phyloP scores from a whole-genome alignment of 2,329 filamentous ascomycete species.

The Pyrenophora teres region DNA sequence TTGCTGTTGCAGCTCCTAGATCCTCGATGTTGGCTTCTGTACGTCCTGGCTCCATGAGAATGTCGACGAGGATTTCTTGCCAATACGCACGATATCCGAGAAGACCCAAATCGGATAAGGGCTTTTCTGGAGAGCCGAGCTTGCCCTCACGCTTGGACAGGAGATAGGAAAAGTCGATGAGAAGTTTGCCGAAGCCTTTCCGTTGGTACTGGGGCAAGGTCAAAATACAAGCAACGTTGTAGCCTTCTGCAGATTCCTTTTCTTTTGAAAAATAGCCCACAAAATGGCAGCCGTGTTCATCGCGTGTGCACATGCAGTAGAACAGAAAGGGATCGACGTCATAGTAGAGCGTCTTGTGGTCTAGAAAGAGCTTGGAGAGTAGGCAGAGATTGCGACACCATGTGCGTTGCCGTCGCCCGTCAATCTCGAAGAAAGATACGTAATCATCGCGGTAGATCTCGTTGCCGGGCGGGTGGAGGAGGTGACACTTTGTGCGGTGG shows the following conservation, averaged over 20 bases:
- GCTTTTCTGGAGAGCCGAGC: conserved; percentile 94
- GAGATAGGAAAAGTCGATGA: conserved; percentile 98
- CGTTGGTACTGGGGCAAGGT: conserved; percentile 96
- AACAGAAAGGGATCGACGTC: conserved; percentile 99
- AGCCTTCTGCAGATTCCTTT: conserved; percentile 94
- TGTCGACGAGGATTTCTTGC: conserved; percentile 90
- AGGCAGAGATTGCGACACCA: conserved; percentile 97
- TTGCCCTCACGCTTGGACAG: conserved; percentile 94
- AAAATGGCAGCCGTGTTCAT: conserved; percentile 88
- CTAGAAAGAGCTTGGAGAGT: conserved; percentile 92
- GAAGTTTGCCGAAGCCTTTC: conserved; percentile 86
- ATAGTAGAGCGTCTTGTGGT: conserved; percentile 98
- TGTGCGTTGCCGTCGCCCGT: conserved; percentile 88
- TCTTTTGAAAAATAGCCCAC: conserved; percentile 71
- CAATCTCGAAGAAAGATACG: conserved; percentile 96
- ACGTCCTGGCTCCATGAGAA: conserved; percentile 68
- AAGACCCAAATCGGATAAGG: conserved; percentile 88
- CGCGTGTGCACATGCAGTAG: conserved; percentile 93
- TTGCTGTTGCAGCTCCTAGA: conserved; percentile 77
- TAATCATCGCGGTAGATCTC: conserved; percentile 96
- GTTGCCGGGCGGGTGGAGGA: conserved; percentile 93
- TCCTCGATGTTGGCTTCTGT: conserved; percentile 83
- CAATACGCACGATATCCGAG: conserved; percentile 96
- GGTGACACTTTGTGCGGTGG: conserved; percentile 85
- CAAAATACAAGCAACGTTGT: conserved; percentile 97